Conservation (phyloP, 257 asterid species). For the Rauvolfia tetraphylla region DNA sequence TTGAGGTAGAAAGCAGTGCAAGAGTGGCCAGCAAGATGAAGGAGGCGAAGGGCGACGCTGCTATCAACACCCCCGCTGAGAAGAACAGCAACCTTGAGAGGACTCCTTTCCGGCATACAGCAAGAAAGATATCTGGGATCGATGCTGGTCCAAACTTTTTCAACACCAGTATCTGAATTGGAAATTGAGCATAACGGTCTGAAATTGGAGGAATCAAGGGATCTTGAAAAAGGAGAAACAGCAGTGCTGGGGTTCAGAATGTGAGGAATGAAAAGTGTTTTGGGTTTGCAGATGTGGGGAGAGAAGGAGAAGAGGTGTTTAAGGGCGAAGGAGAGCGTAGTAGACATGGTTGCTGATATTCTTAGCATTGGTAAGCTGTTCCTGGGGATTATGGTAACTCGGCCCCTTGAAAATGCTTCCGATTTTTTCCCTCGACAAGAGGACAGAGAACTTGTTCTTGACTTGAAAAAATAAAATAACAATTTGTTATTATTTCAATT, state of each 20-base stretch:
- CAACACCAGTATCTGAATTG: slow-evolving; percentile 7
- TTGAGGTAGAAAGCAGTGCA: slow-evolving; percentile 97
- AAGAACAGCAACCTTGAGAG: slow-evolving; percentile 80
- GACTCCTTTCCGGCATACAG: slow-evolving; percentile 60
- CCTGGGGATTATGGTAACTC: too few species aligned
- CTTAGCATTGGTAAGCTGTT: neutral
- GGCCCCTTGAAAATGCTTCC: too few species aligned
- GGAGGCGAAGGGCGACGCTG: slow-evolving; percentile 92
- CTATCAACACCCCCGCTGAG: slow-evolving; percentile 98
- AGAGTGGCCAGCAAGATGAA: slow-evolving; percentile 92
- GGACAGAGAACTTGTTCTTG: too few species aligned
- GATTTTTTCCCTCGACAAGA: too few species aligned
- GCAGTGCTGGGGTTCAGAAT: neutral
- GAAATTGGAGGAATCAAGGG: neutral
- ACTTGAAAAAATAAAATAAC: too few species aligned
- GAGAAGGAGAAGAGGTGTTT: slow-evolving; percentile 7
- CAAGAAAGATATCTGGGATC: slow-evolving; percentile 66
- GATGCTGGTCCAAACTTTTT: slow-evolving; percentile 16
- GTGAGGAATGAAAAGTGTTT: neutral
- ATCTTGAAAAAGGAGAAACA: neutral
- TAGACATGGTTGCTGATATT: slow-evolving; percentile 5
- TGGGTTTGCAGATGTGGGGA: neutral
- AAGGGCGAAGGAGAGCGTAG: slow-evolving; percentile 3
- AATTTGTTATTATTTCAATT: too few species aligned
- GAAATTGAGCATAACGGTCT: slow-evolving; percentile 26